Percentiles rank a stretch among this genome's conserved stretches.
These are phyloP conservation scores for Diaporthe nobilis DNA, from an alignment of 2,329 filamentous ascomycete genomes.

Conservation along the genomic window DNA sequence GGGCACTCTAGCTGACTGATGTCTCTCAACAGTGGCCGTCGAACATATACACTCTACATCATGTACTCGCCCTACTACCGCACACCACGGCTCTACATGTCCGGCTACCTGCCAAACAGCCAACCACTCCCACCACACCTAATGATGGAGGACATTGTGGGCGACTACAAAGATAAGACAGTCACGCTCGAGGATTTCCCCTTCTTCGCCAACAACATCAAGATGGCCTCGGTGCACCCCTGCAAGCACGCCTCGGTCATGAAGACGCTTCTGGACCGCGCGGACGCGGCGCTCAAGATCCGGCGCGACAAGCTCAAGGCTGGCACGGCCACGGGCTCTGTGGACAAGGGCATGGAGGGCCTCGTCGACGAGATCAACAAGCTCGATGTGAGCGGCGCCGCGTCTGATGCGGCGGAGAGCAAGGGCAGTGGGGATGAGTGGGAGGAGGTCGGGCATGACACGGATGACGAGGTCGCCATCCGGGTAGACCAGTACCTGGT, in stretches of 20 bases:
- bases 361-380: conserved; percentile 85
- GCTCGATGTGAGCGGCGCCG: conserved; percentile 68
- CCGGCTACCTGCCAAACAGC: conserved; percentile 85
- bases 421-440: conserved; percentile 70
- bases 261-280: conserved; percentile 96
- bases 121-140: conserved; percentile 61
- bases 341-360: conserved; percentile 80
- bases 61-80: conserved; percentile 98
- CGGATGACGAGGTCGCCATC: conserved; percentile 83
- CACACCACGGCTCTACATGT: conserved; percentile 94
- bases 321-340: conserved; percentile 62
- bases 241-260: conserved; percentile 98
- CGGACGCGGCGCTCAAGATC: conserved; percentile 92
- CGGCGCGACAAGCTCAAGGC: conserved; percentile 84
- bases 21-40: conserved; percentile 72
- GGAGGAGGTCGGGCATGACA: conserved; percentile 75
- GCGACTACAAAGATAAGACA: conserved; percentile 76
- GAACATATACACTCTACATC: conserved; percentile 99
- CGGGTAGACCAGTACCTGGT: conserved; percentile 91
- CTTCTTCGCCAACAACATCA: conserved; percentile 90
- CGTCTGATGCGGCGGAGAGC: conserved; percentile 62
- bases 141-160: conserved; percentile 58
- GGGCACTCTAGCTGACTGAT: conserved; percentile 40
- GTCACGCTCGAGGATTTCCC: conserved; percentile 98
- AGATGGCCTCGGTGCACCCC: conserved; percentile 97